Base-by-base conservation (phyloP, 176 grass and related monocot genomes). In the Carex scoparia region DNA sequence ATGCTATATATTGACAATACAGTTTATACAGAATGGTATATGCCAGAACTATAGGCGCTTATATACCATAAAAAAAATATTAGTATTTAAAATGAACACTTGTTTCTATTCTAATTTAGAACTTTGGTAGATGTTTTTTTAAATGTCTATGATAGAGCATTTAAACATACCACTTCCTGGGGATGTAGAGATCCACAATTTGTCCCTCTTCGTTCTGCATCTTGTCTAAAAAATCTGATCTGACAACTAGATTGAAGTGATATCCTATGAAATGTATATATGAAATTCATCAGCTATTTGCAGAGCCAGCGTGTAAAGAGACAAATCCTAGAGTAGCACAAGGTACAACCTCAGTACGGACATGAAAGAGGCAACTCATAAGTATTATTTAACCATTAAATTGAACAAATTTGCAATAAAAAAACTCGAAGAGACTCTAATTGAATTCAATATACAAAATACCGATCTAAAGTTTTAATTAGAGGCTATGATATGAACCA, bases 141-240 rank as follows among this genome's bases (percentile, higher is more conserved):
- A 31, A 54, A 49, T 65, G 46, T 15, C 4, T n/a, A 55, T 13
- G 31, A 69, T 33, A 56, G 42, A 69, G 46, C 40, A 69, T 44
- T 32, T 8, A 55, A 83, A 38, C 27, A 40, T 86, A 86, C 85
- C 85, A 86, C 71, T 86, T 86, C 85, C 93, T 92, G 56, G 93
- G 93, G 80, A 94, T 84, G 38, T 94, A 94, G 79, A 94, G 93
- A 89, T 94, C 93, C 55, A 94, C 87, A 84, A 80, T 94, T 28
- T 79, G 66, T 40, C 93, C 93, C 81, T 90, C 93, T 63, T 94
- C 93, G 79, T 94, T 94, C 88, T 94, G 93, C 85, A 86, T 86
- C 16, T 86, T 81, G 85, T 13, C 77, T 40, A 32, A n/a, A 16
- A 69, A 57, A 16, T 72, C 18, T 18, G 73, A 70, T 28, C 49